Base-by-base conservation (phyloP, 192 early-diverging fungal genomes). In the Coemansia sp. region DNA sequence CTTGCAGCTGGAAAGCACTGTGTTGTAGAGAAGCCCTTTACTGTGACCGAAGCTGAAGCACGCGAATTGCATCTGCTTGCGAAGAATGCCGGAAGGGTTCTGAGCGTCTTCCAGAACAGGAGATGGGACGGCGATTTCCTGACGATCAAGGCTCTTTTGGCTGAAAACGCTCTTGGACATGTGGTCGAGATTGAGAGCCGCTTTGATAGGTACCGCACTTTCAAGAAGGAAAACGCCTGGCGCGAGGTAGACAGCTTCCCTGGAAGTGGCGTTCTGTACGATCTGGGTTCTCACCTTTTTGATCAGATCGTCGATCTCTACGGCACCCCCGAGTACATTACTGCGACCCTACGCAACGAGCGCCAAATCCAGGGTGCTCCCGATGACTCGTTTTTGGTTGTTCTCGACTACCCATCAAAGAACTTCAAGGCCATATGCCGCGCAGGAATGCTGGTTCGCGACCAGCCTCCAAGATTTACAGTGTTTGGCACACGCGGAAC, bases 51-150 rank as follows among this genome's bases (percentile, higher is more conserved):
- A 52, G 41, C 67, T 14, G 84, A 91, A 65, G 89, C 85, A n/a
- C 73, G 74, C 9, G 73, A 81, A 34, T 75, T 92, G 31, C 79
- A 78, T 27, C 67, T 69, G 27, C 44, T 88, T 14, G 83, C 91
- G 10, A 83, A 87, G 45, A 61, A 84, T 48, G 83, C 80, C 1
- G 72, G 79, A 23, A 75, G 70, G 17, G 64, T 92, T 14, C 81
- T 87, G 52, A 86, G 88, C 33, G 86, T 88, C 37, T 92, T 85
- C 63, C 91, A 92, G 29, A 92, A 92, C 69, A 76, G 91, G 36
- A 84, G 87, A 34, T 92, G 87, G 87, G 91, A 92, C 72, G 89
- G 88, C 38, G 91, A 92, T 75, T 92, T 91, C 64, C 69, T 88
- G 52, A 92, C 91, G 1, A 75, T 89, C 22, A 82, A 86, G 59